Evolutionary conservation across 225 moss, liverwort and hornwort species (phyloP).

Genomic region (Polytrichum commune): DNA sequence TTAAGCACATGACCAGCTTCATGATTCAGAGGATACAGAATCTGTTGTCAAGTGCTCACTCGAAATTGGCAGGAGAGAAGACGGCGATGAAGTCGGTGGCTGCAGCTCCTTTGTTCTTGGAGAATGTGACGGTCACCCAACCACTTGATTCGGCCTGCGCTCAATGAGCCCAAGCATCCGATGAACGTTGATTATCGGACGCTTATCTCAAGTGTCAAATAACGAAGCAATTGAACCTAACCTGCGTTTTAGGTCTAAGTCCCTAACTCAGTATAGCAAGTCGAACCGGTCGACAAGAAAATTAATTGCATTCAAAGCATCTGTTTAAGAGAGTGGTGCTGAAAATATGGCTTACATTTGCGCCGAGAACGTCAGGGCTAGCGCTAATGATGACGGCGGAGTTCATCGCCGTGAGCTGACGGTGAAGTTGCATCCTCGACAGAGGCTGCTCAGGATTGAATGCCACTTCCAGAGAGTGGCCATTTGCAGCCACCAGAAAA

Average conservation of each 20-base stretch:
- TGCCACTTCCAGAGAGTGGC: conserved; percentile 2
- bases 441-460: conserved; percentile 3
- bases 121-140: conserved; percentile 24
- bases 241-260: too few relatives aligned
- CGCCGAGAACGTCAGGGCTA: not conserved
- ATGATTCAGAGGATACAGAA: too few relatives aligned
- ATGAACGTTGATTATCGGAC: not conserved
- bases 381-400: conserved; percentile 5
- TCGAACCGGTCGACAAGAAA: too few relatives aligned
- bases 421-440: not conserved
- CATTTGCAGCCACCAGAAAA: not conserved
- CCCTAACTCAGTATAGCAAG: too few relatives aligned
- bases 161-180: not conserved
- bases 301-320: too few relatives aligned
- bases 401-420: conserved; percentile 8
- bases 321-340: too few relatives aligned
- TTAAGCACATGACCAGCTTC: not conserved
- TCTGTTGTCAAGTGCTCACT: conserved; percentile 9
- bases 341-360: not conserved
- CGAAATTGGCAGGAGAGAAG: conserved; percentile 36
- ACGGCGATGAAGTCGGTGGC: conserved; percentile 26
- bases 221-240: too few relatives aligned
- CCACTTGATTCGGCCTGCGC: conserved; percentile 7
- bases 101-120: conserved; percentile 19
- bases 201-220: not conserved